Evolutionary conservation across 305 asterid genomes (phyloP).

Genomic region (Fraxinus platypoda): DNA sequence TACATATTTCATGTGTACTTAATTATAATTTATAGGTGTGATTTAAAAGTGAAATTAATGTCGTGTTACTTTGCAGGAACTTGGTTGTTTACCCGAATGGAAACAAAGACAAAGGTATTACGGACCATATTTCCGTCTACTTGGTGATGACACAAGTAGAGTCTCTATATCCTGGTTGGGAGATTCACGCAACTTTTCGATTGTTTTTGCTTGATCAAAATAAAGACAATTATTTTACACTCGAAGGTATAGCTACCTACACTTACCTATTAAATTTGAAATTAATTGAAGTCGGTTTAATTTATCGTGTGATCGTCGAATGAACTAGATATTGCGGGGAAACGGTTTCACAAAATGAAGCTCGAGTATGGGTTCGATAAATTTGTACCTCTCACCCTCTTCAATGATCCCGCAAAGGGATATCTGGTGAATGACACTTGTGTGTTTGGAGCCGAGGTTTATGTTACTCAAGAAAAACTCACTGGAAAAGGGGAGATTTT

Average conservation of each 20-base stretch:
- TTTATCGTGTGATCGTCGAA: background rate
- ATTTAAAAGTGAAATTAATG: background rate
- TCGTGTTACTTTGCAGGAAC: slow-evolving; percentile 29
- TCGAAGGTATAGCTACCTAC: slow-evolving; percentile 38
- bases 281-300: background rate
- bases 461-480: slow-evolving; percentile 37
- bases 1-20: background rate
- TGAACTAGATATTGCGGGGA: slow-evolving; percentile 39
- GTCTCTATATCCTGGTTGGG: slow-evolving; percentile 47
- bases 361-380: slow-evolving; percentile 58
- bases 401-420: slow-evolving; percentile 47
- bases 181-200: slow-evolving; percentile 42
- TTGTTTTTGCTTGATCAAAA: slow-evolving; percentile 53
- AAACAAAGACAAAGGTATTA: slow-evolving; percentile 49
- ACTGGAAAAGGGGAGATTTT: slow-evolving; percentile 50
- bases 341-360: slow-evolving; percentile 53
- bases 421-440: slow-evolving; percentile 51
- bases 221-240: slow-evolving; percentile 39
- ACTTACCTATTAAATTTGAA: background rate
- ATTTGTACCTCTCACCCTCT: slow-evolving; percentile 41
- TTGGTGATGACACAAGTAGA: slow-evolving; percentile 30
- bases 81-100: slow-evolving; percentile 53
- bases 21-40: background rate
- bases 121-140: slow-evolving; percentile 50
- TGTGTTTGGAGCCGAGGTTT: slow-evolving; percentile 61